These are phyloP conservation scores for Phlebiopsis flavidoalba DNA, from an alignment of 768 basidiomycete species.

Conservation along the genomic window DNA sequence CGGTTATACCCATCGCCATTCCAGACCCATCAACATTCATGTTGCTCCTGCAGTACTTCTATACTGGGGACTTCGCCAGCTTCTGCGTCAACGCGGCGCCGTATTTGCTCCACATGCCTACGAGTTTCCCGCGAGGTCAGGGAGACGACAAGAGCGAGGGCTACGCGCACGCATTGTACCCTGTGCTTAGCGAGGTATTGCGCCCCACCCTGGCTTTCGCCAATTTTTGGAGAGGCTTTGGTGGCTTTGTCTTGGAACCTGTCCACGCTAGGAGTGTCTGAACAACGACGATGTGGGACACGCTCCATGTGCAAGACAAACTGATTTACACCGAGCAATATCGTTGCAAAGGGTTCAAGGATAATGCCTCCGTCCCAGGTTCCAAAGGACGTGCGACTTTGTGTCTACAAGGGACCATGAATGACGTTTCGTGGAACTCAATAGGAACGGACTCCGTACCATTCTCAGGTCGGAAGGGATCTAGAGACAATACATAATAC, in stretches of 20 bases:
- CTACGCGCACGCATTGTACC: not conserved
- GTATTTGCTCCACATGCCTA: not conserved
- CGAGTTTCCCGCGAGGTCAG: not conserved
- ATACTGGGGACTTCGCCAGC: not conserved
- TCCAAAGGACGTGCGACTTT: too few species aligned
- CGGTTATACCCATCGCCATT: not conserved
- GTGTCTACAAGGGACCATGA: too few species aligned
- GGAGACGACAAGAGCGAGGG: not conserved
- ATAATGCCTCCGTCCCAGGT: not conserved
- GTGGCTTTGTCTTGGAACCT: constrained; percentile 37
- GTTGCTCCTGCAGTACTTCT: not conserved
- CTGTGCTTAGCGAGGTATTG: not conserved
- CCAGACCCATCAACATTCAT: not conserved
- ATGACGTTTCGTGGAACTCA: too few species aligned
- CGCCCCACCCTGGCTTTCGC: not conserved
- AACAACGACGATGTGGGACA: constrained; percentile 36
- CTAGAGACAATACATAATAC: not conserved
- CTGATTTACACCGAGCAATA: not conserved
- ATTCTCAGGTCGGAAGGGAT: too few species aligned
- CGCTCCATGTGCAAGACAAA: constrained; percentile 25
- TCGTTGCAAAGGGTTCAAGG: not conserved
- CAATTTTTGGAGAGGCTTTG: not conserved
- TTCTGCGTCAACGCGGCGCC: not conserved
- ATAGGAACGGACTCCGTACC: too few species aligned
- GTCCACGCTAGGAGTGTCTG: constrained; percentile 41